Conservation (phyloP, 225 moss, liverwort and hornwort genomes). For the Ulota crispa region DNA sequence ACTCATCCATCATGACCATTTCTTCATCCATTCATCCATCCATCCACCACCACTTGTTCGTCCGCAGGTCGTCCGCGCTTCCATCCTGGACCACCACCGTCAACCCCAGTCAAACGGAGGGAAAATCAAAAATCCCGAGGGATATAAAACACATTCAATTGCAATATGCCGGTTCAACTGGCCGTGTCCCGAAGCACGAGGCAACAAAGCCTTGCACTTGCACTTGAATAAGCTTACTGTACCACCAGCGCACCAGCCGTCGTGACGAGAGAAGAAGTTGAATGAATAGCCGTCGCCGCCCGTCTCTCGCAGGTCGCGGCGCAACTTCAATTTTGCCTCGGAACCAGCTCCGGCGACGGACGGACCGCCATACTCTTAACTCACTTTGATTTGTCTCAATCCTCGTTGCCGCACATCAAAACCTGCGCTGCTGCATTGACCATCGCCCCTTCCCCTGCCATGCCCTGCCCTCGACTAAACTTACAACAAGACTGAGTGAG, state of each 20-base stretch:
- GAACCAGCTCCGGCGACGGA: constrained; percentile 7
- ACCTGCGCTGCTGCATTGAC: background rate
- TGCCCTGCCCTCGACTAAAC: background rate
- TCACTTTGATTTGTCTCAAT: background rate
- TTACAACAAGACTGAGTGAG: background rate
- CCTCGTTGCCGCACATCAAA: background rate
- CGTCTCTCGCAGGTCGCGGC: background rate
- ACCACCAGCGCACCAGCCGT: background rate
- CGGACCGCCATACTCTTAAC: background rate
- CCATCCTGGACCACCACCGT: background rate
- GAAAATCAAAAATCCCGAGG: background rate
- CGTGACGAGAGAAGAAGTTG: background rate
- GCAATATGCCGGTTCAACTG: background rate
- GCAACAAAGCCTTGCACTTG: background rate
- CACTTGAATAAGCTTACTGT: background rate
- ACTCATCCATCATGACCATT: background rate
- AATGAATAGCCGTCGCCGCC: background rate
- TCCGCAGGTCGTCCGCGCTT: background rate
- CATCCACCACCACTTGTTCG: background rate
- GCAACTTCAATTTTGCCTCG: background rate
- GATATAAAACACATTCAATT: background rate
- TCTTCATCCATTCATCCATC: background rate
- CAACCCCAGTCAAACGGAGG: constrained; percentile 2
- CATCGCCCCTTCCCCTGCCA: background rate
- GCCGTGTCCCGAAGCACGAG: background rate